These are phyloP conservation scores for Pythium pyrilobum DNA, from an alignment of 352 stramenopile species.

Conservation along the genomic window DNA sequence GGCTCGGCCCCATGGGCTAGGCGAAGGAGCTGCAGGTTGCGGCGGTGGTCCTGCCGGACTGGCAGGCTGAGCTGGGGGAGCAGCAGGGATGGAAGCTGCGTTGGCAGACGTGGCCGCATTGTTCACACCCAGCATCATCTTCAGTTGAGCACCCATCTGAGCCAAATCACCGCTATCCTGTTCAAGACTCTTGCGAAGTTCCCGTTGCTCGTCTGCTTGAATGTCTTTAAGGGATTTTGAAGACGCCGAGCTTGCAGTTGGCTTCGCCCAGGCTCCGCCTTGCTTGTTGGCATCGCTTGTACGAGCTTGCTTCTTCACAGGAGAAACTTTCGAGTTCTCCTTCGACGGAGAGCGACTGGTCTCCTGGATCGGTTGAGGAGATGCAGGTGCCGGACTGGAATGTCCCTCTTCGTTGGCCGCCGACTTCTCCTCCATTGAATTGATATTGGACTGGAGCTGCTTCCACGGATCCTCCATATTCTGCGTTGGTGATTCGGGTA, in stretches of 20 bases:
- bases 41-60: slow-evolving; percentile 3
- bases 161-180: slow-evolving; percentile 43
- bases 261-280: slow-evolving; percentile 35
- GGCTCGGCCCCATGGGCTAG: slow-evolving; percentile 48
- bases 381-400: not conserved
- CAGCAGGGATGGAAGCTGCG: not conserved
- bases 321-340: slow-evolving; percentile 20
- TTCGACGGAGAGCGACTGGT: slow-evolving; percentile 20
- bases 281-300: slow-evolving; percentile 16
- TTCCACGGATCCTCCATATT: slow-evolving; percentile 9
- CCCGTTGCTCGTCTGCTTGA: slow-evolving; percentile 72
- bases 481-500: not conserved
- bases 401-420: not conserved
- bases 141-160: slow-evolving; percentile 81
- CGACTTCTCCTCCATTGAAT: not conserved
- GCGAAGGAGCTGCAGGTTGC: slow-evolving; percentile 14
- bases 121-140: slow-evolving; percentile 85
- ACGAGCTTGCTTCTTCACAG: slow-evolving; percentile 28
- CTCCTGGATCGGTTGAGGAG: slow-evolving; percentile 13
- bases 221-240: slow-evolving; percentile 75
- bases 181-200: slow-evolving; percentile 50
- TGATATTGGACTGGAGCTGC: not conserved
- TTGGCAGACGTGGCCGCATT: not conserved
- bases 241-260: not conserved
- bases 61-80: slow-evolving; percentile 4